Evolutionary conservation across 1,284 basidiomycete genomes (phyloP), one percentile per base, ranked within the genome.

Genomic region (Athelia psychrophila): DNA sequence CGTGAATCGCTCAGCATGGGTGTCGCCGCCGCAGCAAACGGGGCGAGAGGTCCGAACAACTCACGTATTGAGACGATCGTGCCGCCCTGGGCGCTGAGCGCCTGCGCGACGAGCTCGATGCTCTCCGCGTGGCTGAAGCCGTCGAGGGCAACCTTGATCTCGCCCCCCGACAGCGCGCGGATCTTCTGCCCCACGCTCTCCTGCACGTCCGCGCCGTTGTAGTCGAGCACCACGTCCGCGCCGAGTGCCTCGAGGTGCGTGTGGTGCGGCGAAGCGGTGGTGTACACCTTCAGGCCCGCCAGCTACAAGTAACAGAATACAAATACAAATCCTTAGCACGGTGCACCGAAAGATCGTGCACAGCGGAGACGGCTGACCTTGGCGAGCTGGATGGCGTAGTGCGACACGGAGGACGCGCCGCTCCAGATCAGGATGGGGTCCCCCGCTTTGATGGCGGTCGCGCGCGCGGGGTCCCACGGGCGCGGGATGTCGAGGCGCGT

Each of bases 301-400:
- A 35, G 10, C n/a, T n/a, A n/a, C n/a, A n/a, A n/a, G n/a, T n/a
- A n/a, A n/a, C n/a, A n/a, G n/a, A n/a, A n/a, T n/a, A n/a, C n/a
- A n/a, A n/a, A n/a, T n/a, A n/a, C n/a, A n/a, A n/a, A n/a, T n/a
- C n/a, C n/a, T n/a, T n/a, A n/a, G n/a, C n/a, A n/a, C n/a, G n/a
- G n/a, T n/a, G n/a, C n/a, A n/a, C n/a, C n/a, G n/a, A n/a, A n/a
- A n/a, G n/a, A n/a, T n/a, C n/a, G n/a, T n/a, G n/a, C n/a, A n/a
- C n/a, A n/a, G n/a, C n/a, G n/a, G n/a, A n/a, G n/a, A n/a, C n/a
- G n/a, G n/a, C n/a, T n/a, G n/a, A n/a, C n/a, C 33, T 35, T 35
- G 10, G 58, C 68, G 6, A 74, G 60, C 55, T 73, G 70, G 42
- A 72, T 57, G 2, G 67, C 71, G 54, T 67, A 70, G 15, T 67